Conservation (phyloP, 768 basidiomycete species). For the Galerina sulciceps region DNA sequence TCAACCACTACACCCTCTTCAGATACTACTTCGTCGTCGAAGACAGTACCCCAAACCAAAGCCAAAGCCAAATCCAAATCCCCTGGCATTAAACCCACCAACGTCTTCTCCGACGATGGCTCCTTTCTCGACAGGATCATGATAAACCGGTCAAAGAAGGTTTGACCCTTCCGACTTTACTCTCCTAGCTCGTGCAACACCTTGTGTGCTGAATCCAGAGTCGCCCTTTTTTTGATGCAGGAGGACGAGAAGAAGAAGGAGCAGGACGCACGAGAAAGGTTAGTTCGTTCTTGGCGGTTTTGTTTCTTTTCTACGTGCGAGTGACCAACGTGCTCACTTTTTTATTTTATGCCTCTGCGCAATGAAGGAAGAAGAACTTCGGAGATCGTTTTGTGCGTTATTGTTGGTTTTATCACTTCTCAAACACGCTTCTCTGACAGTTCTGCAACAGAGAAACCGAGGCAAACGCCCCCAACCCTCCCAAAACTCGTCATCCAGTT, state of each 20-base stretch:
- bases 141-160: constrained; percentile 62
- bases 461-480: constrained; percentile 57
- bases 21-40: neutral
- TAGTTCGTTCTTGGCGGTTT: constrained; percentile 12
- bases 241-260: constrained; percentile 62
- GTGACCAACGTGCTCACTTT: neutral
- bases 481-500: constrained; percentile 23
- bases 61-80: constrained; percentile 5
- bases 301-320: constrained; percentile 2
- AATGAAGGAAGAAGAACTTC: constrained; percentile 60
- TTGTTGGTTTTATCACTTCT: neutral
- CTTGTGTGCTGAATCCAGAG: constrained; percentile 6
- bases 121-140: constrained; percentile 70
- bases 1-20: neutral
- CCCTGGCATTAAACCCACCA: constrained; percentile 29
- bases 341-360: constrained; percentile 4
- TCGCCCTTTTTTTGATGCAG: constrained; percentile 39
- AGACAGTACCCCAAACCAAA: neutral
- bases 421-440: neutral
- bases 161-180: constrained; percentile 21
- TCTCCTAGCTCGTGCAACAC: neutral
- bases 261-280: constrained; percentile 57
- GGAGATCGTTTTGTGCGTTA: constrained; percentile 63
- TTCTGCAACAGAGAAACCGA: constrained; percentile 50
- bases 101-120: constrained; percentile 73